Evolutionary conservation across 2,329 filamentous ascomycete species (phyloP), one percentile per base, ranked within the genome.

Genomic region (Aspergillus ochraceoroseus): DNA sequence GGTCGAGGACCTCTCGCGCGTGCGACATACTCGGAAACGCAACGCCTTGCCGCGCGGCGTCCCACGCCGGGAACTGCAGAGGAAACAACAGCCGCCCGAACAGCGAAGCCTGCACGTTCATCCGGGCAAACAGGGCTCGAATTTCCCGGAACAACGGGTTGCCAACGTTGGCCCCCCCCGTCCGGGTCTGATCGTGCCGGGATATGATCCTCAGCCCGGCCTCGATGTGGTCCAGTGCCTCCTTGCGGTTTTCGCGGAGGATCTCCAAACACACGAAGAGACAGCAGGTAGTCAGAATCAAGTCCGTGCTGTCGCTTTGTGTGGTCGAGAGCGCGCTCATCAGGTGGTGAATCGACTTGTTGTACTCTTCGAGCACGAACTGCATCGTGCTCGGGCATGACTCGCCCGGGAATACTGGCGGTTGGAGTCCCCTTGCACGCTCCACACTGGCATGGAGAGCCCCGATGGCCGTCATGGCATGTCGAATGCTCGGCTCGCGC

Each of bases 391-490:
- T 9, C 6, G n/a, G 15, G 3, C 23, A 27, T 4, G 23, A 70
- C 6, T 52, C 56, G 38, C 50, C 45, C 3, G n/a, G n/a, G n/a
- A n/a, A n/a, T n/a, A 41, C 28, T 4, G 9, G 13, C 4, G 28
- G 15, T 22, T 37, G 19, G 8, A 31, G 28, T 7, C 17, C 25
- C 25, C 18, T 25, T 17, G 18, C 27, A 6, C 32, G 17, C 15
- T 41, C 42, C 2, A 18, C 4, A 41, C 52, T 26, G 51, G 71
- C 70, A 40, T 76, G 71, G 2, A 72, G 54, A n/a, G 66, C 65
- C 41, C 72, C 72, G 7, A 77, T 64, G 29, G 73, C 71, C 3
- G 74, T 63, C 6, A 75, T 61, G 9, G 73, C 70, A 48, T 76
- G 74, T 2, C 66, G 66, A 14, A 75, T 66, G 4, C 69, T 65